phyloP scores from a whole-genome alignment of 345 rosid genomes.

The Carallia brachiata region DNA sequence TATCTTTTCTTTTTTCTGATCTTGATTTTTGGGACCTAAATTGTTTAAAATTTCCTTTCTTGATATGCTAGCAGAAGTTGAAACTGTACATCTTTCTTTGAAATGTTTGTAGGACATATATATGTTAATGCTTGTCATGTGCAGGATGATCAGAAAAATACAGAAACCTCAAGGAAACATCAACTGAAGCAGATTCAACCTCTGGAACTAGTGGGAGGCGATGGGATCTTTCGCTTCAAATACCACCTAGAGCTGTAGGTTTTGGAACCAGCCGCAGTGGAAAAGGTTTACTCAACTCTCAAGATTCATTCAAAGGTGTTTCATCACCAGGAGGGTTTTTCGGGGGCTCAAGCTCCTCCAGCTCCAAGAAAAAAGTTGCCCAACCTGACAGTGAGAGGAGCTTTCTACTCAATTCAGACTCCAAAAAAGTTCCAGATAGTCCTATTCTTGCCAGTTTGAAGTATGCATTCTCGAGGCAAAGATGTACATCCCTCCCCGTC shows the following conservation, averaged over 20 bases:
- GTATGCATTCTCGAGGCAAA: constrained; percentile 56
- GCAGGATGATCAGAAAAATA: constrained; percentile 43
- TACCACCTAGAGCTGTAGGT: constrained; percentile 60
- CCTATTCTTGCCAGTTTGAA: constrained; percentile 36
- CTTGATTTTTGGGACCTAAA: too few relatives aligned
- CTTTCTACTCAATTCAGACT: constrained; percentile 54
- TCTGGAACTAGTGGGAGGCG: constrained; percentile 47
- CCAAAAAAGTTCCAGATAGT: constrained; percentile 45
- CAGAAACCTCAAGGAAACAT: constrained; percentile 17
- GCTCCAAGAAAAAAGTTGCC: constrained; percentile 57
- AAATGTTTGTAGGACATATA: neutral
- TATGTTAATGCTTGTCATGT: constrained; percentile 20
- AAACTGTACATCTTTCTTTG: neutral
- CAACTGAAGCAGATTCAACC: constrained; percentile 38
- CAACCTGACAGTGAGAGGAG: constrained; percentile 60
- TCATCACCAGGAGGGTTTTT: constrained; percentile 67
- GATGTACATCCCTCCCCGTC: constrained; percentile 77
- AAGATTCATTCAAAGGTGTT: constrained; percentile 48
- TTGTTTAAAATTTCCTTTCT: neutral
- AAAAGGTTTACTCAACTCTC: constrained; percentile 54
- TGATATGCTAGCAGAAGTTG: neutral
- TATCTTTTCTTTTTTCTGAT: too few relatives aligned
- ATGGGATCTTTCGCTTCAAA: constrained; percentile 73
- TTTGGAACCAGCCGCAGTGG: constrained; percentile 45
- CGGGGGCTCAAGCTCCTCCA: constrained; percentile 42